Evolutionary conservation across 1,284 basidiomycete species (phyloP).

Genomic region (Exsudoporus floridanus): DNA sequence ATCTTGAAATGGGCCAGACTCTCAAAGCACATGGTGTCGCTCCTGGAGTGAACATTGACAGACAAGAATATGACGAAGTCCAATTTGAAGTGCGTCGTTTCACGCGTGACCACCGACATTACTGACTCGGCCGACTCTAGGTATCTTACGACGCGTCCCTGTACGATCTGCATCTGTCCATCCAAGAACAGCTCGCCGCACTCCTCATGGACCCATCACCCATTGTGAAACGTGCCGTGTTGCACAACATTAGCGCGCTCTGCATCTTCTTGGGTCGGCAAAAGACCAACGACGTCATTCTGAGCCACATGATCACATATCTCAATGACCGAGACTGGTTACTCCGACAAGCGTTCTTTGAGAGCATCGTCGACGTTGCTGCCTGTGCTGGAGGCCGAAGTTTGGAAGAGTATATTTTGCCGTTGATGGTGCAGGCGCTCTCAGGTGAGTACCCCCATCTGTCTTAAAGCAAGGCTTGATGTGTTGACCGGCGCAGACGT

Average conservation of each 20-base stretch:
- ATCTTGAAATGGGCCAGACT: conserved; percentile 91
- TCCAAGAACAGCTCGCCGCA: conserved; percentile 86
- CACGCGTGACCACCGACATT: neutral
- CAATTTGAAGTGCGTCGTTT: conserved; percentile 64
- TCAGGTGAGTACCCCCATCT: conserved; percentile 58
- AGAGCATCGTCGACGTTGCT: conserved; percentile 93
- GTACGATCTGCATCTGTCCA: conserved; percentile 79
- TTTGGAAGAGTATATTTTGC: conserved; percentile 87
- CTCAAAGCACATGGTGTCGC: conserved; percentile 75
- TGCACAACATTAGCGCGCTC: conserved; percentile 82
- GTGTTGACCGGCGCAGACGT: conserved; percentile 60
- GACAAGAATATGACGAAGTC: conserved; percentile 72
- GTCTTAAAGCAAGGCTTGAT: neutral
- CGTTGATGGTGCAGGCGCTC: conserved; percentile 89
- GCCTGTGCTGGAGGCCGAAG: conserved; percentile 87
- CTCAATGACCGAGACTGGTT: conserved; percentile 96
- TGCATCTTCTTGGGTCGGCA: conserved; percentile 93
- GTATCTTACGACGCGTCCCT: conserved; percentile 86
- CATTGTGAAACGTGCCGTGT: conserved; percentile 72
- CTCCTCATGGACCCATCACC: conserved; percentile 75
- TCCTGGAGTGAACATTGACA: conserved; percentile 44
- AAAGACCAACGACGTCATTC: conserved; percentile 90
- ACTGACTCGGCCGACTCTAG: conserved; percentile 40
- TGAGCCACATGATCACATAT: conserved; percentile 99
- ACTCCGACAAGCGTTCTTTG: conserved; percentile 89